phyloP scores from a whole-genome alignment of 1,284 basidiomycete species.

The Stygiomarasmius scandens region DNA sequence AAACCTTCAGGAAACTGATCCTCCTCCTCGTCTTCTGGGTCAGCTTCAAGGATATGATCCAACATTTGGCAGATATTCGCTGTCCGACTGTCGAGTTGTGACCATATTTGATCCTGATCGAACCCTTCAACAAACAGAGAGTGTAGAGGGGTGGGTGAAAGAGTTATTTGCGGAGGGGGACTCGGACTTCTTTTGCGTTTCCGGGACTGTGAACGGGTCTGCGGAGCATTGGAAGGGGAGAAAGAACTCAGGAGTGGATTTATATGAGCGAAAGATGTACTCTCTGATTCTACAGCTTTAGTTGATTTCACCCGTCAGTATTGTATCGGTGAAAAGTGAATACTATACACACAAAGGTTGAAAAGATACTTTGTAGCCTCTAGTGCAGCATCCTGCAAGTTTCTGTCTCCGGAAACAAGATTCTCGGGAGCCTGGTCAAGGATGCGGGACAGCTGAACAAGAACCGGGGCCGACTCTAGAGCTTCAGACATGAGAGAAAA shows the following conservation, averaged over 20 bases:
- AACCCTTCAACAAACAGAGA: conserved; percentile 83
- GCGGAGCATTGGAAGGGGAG: conserved; percentile 60
- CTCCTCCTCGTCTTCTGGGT: conserved; percentile 32
- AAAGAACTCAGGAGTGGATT: conserved; percentile 70
- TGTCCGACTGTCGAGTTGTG: conserved; percentile 82
- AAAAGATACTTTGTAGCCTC: conserved; percentile 78
- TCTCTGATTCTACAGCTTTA: conserved; percentile 70
- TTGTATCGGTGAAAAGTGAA: conserved; percentile 15
- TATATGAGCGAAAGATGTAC: conserved; percentile 64
- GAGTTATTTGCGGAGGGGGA: conserved; percentile 38
- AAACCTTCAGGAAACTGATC: conserved; percentile 30
- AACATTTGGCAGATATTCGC: conserved; percentile 69
- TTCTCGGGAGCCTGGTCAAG: conserved; percentile 57
- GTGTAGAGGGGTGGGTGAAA: conserved; percentile 75
- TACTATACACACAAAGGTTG: conserved; percentile 67
- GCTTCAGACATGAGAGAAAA: not conserved
- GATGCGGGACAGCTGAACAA: conserved; percentile 52
- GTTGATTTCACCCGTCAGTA: too few species aligned
- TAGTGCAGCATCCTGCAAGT: conserved; percentile 64
- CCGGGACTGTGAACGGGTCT: conserved; percentile 67
- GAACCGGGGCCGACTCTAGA: conserved; percentile 28
- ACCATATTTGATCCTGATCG: conserved; percentile 90
- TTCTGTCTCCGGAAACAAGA: conserved; percentile 57
- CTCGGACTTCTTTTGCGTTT: conserved; percentile 48
- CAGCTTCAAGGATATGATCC: conserved; percentile 57